A percentile compares a stretch with the other conserved stretches of the same genome.
Conservation (phyloP, 2,329 filamentous ascomycete genomes). For the Colletotrichum liaoningense region DNA sequence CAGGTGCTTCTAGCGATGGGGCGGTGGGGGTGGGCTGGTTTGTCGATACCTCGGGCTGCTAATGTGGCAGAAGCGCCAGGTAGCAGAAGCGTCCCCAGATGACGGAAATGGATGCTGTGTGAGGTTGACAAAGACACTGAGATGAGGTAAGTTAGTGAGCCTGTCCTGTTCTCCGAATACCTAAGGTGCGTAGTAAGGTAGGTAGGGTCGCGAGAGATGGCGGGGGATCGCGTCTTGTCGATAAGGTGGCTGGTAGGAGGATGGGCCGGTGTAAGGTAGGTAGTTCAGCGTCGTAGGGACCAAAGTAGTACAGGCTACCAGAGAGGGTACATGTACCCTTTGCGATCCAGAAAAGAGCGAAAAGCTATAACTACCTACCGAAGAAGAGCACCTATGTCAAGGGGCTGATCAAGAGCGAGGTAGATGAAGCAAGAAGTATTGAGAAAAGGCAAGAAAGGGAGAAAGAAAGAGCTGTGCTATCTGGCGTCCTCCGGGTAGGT, state of each 20-base stretch:
- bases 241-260: not conserved
- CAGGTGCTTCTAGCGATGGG: not conserved
- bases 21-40: not conserved
- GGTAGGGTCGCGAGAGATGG: not conserved
- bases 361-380: not conserved
- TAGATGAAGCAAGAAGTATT: not conserved
- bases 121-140: not conserved
- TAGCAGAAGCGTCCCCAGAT: not conserved
- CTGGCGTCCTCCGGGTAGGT: not conserved
- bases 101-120: not conserved
- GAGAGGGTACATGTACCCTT: not conserved
- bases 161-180: not conserved
- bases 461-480: not conserved
- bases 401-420: not conserved
- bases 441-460: not conserved
- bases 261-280: not conserved
- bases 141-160: not conserved
- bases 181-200: too few relatives aligned
- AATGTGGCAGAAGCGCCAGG: not conserved
- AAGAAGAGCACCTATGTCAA: not conserved
- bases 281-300: not conserved
- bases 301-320: not conserved
- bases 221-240: not conserved
- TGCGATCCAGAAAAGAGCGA: not conserved
- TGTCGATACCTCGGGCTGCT: not conserved